phyloP scores from a whole-genome alignment of 2,329 filamentous ascomycete genomes.

The Aspergillus pseudoterreus region DNA sequence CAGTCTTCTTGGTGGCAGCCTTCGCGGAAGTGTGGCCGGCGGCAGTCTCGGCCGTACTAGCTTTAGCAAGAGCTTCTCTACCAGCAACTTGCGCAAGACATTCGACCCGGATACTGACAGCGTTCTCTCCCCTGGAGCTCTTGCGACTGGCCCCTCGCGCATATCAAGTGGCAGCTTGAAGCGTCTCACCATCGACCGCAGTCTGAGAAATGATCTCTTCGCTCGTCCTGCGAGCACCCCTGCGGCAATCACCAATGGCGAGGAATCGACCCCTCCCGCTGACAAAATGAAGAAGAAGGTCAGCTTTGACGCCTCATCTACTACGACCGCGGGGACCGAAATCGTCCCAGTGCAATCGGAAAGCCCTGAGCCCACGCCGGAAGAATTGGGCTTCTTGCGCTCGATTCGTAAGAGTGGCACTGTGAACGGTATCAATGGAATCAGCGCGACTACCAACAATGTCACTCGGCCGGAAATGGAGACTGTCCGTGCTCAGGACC shows the following conservation, averaged over 20 bases:
- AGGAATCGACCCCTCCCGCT: conserved; percentile 35
- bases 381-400: conserved; percentile 59
- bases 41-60: conserved; percentile 61
- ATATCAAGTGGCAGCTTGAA: conserved; percentile 72
- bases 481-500: conserved; percentile 68
- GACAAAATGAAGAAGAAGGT: conserved; percentile 68
- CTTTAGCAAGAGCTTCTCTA: conserved; percentile 82
- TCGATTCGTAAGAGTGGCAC: conserved; percentile 50
- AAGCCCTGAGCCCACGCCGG: conserved; percentile 52
- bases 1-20: conserved; percentile 53
- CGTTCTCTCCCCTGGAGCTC: conserved; percentile 79
- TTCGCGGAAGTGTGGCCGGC: conserved; percentile 34
- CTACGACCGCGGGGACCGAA: conserved; percentile 42
- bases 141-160: conserved; percentile 65
- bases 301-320: conserved; percentile 69
- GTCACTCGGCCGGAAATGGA: conserved; percentile 59
- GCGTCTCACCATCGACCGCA: conserved; percentile 87
- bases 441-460: conserved; percentile 29
- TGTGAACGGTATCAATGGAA: conserved; percentile 39
- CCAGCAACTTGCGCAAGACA: conserved; percentile 77
- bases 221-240: conserved; percentile 36
- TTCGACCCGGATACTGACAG: conserved; percentile 76
- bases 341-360: conserved; percentile 50
- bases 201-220: conserved; percentile 66
- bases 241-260: conserved; percentile 34